Conservation (phyloP, 495 filamentous ascomycete species). For the Darksidea phi region DNA sequence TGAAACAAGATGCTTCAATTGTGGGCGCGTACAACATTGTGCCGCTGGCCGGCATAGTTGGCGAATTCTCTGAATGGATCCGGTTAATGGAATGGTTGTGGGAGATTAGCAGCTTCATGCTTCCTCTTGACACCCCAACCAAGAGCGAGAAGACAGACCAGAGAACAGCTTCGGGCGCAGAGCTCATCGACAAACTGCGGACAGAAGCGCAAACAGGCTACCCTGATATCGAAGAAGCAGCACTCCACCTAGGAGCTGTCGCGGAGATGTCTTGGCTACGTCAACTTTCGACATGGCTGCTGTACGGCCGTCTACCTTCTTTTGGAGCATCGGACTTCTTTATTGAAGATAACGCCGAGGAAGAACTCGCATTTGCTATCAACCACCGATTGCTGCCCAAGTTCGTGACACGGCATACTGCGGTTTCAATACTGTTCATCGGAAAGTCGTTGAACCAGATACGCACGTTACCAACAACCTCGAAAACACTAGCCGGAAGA, state of each 20-base stretch:
- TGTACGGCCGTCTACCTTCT: slow-evolving; percentile 78
- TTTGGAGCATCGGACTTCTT: slow-evolving; percentile 80
- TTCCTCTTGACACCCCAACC: slow-evolving; percentile 39
- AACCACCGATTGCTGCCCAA: slow-evolving; percentile 62
- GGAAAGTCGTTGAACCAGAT: slow-evolving; percentile 86
- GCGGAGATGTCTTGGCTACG: slow-evolving; percentile 91
- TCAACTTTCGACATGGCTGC: slow-evolving; percentile 81
- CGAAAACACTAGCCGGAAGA: slow-evolving; percentile 33
- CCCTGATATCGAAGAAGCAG: slow-evolving; percentile 73
- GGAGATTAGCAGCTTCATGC: slow-evolving; percentile 66
- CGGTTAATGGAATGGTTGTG: slow-evolving; percentile 83
- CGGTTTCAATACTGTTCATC: slow-evolving; percentile 83
- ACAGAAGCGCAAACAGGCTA: slow-evolving; percentile 83
- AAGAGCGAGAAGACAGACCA: slow-evolving; percentile 17
- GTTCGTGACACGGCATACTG: slow-evolving; percentile 73
- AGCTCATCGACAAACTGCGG: slow-evolving; percentile 73
- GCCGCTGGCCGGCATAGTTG: slow-evolving; percentile 78
- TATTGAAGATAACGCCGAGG: slow-evolving; percentile 52
- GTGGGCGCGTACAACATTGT: slow-evolving; percentile 92
- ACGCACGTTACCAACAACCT: slow-evolving; percentile 50
- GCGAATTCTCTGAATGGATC: slow-evolving; percentile 81
- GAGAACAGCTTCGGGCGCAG: slow-evolving; percentile 52
- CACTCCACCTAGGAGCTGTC: slow-evolving; percentile 64
- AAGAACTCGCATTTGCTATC: slow-evolving; percentile 51
- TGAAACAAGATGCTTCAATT: slow-evolving; percentile 65